These are phyloP conservation scores for Phialemonium atrogriseum DNA, from an alignment of 2,329 filamentous ascomycete species.

Conservation along the genomic window DNA sequence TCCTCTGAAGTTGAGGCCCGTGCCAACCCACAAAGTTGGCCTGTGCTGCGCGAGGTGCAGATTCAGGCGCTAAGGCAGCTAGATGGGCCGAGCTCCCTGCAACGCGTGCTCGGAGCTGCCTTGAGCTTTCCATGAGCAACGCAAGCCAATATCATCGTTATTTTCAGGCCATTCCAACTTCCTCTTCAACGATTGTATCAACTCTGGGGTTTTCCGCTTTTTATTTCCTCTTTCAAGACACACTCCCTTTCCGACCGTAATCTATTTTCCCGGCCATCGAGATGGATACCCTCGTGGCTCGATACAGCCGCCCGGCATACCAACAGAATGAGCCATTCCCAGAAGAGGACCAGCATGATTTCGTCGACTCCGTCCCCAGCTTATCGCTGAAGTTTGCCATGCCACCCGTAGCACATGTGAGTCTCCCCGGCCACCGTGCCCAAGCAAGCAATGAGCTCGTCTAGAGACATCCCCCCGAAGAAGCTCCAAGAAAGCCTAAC, in stretches of 20 bases:
- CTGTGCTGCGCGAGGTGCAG: too few relatives aligned
- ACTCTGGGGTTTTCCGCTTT: background rate
- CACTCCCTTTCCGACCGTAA: slow-evolving; percentile 1
- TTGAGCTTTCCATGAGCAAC: slow-evolving; percentile 19
- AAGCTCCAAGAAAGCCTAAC: too few relatives aligned
- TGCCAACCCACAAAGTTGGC: too few relatives aligned
- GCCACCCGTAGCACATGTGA: slow-evolving; percentile 82
- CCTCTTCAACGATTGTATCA: slow-evolving; percentile 13
- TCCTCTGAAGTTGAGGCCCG: too few relatives aligned
- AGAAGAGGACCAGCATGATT: slow-evolving; percentile 66
- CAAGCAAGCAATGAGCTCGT: too few relatives aligned
- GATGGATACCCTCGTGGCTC: slow-evolving; percentile 91
- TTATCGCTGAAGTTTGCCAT: slow-evolving; percentile 91
- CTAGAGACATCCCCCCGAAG: background rate
- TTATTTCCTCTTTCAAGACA: background rate
- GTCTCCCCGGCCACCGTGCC: too few relatives aligned
- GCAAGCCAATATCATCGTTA: slow-evolving; percentile 3
- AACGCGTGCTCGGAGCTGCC: slow-evolving; percentile 32
- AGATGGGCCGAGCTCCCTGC: too few relatives aligned
- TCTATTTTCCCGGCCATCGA: slow-evolving; percentile 13
- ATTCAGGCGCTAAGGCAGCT: too few relatives aligned
- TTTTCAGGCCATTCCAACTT: slow-evolving; percentile 10
- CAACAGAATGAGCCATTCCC: slow-evolving; percentile 63
- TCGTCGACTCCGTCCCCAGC: slow-evolving; percentile 61
- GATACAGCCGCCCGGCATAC: slow-evolving; percentile 75